Percentiles rank a stretch among this genome's conserved stretches.
These are phyloP conservation scores for Aegilops bicornis DNA, from an alignment of 176 grass and related monocot species.

Conservation along the genomic window DNA sequence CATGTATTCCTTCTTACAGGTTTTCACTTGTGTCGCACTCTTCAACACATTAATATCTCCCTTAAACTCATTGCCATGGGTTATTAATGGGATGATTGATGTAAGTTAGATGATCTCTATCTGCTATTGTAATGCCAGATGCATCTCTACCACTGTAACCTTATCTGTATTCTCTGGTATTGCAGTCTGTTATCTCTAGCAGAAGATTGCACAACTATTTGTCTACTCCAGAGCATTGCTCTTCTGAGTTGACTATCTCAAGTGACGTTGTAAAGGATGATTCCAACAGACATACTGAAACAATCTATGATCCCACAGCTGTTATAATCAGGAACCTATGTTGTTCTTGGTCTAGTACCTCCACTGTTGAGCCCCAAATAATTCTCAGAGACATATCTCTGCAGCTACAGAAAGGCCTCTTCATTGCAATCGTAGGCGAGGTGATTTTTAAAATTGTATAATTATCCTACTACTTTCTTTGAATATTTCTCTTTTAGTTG, in stretches of 20 bases:
- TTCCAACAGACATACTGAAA: constrained; percentile 27
- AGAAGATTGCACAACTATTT: constrained; percentile 77
- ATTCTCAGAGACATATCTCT: constrained; percentile 63
- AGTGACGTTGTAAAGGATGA: constrained; percentile 33
- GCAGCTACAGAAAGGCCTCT: constrained; percentile 59
- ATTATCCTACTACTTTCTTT: background rate
- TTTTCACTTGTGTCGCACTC: constrained; percentile 97
- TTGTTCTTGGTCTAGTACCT: constrained; percentile 74
- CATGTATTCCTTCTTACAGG: constrained; percentile 55
- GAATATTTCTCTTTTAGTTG: background rate
- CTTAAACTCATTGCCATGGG: constrained; percentile 96
- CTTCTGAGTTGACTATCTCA: background rate
- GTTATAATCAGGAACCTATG: constrained; percentile 49
- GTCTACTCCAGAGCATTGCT: constrained; percentile 66
- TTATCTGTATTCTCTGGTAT: constrained; percentile 19
- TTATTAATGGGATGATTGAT: constrained; percentile 98
- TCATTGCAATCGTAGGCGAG: constrained; percentile 89
- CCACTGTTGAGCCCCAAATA: constrained; percentile 32
- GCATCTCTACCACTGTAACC: background rate
- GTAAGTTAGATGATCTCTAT: constrained; percentile 51
- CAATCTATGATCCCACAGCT: constrained; percentile 22
- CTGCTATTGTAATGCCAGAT: constrained; percentile 4
- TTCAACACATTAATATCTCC: constrained; percentile 96
- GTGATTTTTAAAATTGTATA: constrained; percentile 36
- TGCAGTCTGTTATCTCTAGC: constrained; percentile 87